A percentile compares a stretch with the other conserved stretches of the same genome.
These are phyloP conservation scores for Leccinum imitatum DNA, from an alignment of 768 basidiomycete species.

Conservation along the genomic window DNA sequence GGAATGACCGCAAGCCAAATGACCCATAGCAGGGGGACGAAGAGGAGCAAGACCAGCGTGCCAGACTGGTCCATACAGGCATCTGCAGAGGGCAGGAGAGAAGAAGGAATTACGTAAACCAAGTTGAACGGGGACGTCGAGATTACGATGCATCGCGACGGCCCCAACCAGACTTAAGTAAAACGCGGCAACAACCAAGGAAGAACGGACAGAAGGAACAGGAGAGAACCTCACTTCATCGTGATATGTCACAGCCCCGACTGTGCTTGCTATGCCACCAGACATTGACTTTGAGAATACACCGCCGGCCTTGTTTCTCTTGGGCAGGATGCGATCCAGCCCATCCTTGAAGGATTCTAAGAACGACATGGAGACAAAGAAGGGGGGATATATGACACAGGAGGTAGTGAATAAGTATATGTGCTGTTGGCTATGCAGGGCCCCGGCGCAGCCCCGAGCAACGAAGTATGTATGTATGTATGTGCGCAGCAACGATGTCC, in stretches of 20 bases:
- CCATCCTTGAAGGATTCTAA: conserved; percentile 31
- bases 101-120: conserved; percentile 33
- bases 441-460: not conserved
- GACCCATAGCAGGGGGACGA: conserved; percentile 63
- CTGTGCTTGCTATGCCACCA: conserved; percentile 58
- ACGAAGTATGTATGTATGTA: not conserved
- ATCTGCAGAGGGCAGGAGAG: conserved; percentile 30
- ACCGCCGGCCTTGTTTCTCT: conserved; percentile 7
- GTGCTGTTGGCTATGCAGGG: conserved; percentile 14
- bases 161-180: conserved; percentile 5
- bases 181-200: conserved; percentile 14
- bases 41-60: conserved; percentile 58
- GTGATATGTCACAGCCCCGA: conserved; percentile 60
- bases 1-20: conserved; percentile 67
- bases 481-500: not conserved
- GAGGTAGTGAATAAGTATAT: conserved; percentile 5
- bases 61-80: conserved; percentile 43
- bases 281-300: conserved; percentile 37
- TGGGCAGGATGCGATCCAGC: conserved; percentile 32
- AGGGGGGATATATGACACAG: not conserved
- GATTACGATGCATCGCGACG: conserved; percentile 21
- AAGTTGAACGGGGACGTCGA: conserved; percentile 21
- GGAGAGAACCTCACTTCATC: conserved; percentile 62
- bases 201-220: not conserved
- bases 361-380: conserved; percentile 24